Percentiles rank a stretch among this genome's conserved stretches.
These are phyloP conservation scores for Sphagnurus paluster DNA, from an alignment of 1,284 basidiomycete genomes.

Conservation along the genomic window DNA sequence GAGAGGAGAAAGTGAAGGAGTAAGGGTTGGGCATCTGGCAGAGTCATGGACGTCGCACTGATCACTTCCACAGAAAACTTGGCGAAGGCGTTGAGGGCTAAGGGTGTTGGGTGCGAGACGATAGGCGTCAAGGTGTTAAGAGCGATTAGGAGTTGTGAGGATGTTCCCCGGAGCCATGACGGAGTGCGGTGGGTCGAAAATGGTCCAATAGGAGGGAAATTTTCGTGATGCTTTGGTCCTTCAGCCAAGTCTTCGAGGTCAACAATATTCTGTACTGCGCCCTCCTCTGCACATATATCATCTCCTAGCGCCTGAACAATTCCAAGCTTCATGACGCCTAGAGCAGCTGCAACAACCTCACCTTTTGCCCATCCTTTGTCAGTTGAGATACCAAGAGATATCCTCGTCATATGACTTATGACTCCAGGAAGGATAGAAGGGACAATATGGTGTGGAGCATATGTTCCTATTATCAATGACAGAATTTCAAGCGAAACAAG, in stretches of 20 bases:
- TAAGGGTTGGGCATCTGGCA: constrained; percentile 64
- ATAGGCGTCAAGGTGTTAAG: constrained; percentile 61
- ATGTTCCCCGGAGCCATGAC: constrained; percentile 62
- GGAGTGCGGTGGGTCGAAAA: constrained; percentile 52
- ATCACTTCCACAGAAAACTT: constrained; percentile 58
- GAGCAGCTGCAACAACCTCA: constrained; percentile 58
- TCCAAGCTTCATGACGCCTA: constrained; percentile 57
- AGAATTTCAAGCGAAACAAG: constrained; percentile 63
- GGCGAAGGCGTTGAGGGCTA: constrained; percentile 59
- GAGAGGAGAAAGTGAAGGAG: constrained; percentile 71
- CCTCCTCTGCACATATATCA: constrained; percentile 61
- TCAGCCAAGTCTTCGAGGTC: constrained; percentile 61
- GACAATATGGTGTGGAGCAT: constrained; percentile 62
- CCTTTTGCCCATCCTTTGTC: constrained; percentile 63
- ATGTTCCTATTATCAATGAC: constrained; percentile 53
- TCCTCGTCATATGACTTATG: constrained; percentile 71
- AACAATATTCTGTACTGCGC: constrained; percentile 52
- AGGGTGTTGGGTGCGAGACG: constrained; percentile 63
- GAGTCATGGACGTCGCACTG: constrained; percentile 51
- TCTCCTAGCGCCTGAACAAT: constrained; percentile 64
- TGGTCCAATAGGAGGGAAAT: constrained; percentile 23
- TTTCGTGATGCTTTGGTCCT: constrained; percentile 21
- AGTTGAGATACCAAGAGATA: constrained; percentile 56
- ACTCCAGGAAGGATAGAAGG: constrained; percentile 82
- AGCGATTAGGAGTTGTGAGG: constrained; percentile 70